phyloP scores from a whole-genome alignment of 73 alveolate genomes.

The Paramecium pentaurelia region DNA sequence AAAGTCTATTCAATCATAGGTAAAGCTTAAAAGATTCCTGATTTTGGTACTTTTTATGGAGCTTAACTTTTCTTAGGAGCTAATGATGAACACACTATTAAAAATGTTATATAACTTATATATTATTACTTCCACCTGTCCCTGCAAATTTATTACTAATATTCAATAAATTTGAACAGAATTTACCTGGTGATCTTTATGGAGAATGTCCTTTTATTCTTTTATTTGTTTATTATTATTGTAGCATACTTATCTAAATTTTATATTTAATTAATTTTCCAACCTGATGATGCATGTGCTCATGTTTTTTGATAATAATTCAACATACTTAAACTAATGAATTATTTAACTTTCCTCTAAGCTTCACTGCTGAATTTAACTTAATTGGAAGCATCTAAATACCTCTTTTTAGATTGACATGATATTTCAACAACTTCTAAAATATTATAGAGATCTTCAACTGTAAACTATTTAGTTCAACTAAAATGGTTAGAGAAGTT shows the following conservation, averaged over 20 bases:
- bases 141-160: conserved; percentile 57
- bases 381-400: no score
- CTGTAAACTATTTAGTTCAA: neutral
- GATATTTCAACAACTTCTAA: no score
- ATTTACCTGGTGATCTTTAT: conserved; percentile 22
- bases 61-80: conserved; percentile 55
- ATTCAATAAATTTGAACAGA: conserved; percentile 46
- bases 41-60: conserved; percentile 40
- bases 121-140: conserved; percentile 57
- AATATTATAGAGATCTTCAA: no score
- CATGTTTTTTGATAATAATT: no score
- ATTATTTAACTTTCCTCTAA: no score
- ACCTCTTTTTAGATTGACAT: no score
- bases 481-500: neutral
- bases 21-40: conserved; percentile 54
- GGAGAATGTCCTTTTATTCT: conserved; percentile 33
- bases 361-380: no score
- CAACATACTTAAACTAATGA: no score
- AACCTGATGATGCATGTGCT: no score
- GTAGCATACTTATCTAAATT: neutral
- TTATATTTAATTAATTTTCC: no score
- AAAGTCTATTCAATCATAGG: conserved; percentile 60
- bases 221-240: neutral
- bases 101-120: neutral
- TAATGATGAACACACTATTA: conserved; percentile 48